A percentile compares a stretch with the other conserved stretches of the same genome.
These are phyloP conservation scores for Skeletonema costatum DNA, from an alignment of 108 stramenopile genomes.

Conservation along the genomic window DNA sequence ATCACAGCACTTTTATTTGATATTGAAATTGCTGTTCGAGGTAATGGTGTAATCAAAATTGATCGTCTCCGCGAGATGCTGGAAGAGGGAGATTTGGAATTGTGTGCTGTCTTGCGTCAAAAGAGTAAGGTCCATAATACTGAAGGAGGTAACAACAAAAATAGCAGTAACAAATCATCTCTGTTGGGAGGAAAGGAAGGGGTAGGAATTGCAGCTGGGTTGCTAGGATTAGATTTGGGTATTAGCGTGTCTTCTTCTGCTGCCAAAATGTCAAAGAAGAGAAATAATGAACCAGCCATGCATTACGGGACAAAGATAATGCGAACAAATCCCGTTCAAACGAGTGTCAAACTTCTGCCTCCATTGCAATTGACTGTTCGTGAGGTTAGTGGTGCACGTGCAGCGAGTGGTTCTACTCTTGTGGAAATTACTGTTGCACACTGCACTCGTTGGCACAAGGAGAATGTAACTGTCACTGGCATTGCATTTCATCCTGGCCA, in stretches of 20 bases:
- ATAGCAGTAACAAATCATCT: neutral
- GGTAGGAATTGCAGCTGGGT: slow-evolving; percentile 14
- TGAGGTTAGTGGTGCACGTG: slow-evolving; percentile 48
- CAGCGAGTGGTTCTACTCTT: slow-evolving; percentile 63
- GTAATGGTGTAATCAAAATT: slow-evolving; percentile 24
- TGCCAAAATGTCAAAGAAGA: neutral
- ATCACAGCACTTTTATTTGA: slow-evolving; percentile 29
- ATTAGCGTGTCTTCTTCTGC: slow-evolving; percentile 12
- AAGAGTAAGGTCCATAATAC: slow-evolving; percentile 5
- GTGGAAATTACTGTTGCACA: slow-evolving; percentile 76
- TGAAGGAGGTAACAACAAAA: neutral
- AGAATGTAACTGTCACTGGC: slow-evolving; percentile 70
- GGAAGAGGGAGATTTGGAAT: slow-evolving; percentile 29
- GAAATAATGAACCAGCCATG: slow-evolving; percentile 18
- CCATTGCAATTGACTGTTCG: slow-evolving; percentile 32
- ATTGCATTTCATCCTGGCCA: slow-evolving; percentile 87
- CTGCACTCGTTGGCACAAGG: slow-evolving; percentile 63
- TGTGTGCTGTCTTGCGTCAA: slow-evolving; percentile 28
- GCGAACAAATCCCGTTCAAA: slow-evolving; percentile 25
- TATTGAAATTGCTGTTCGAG: slow-evolving; percentile 40
- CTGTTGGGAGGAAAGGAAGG: slow-evolving; percentile 4
- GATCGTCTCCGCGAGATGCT: slow-evolving; percentile 1
- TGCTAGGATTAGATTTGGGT: slow-evolving; percentile 31
- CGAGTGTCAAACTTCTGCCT: slow-evolving; percentile 29
- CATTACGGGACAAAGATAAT: slow-evolving; percentile 33